Evolutionary conservation across 1,139 yeast species (phyloP).

Genomic region (Hyphopichia buzzinii): DNA sequence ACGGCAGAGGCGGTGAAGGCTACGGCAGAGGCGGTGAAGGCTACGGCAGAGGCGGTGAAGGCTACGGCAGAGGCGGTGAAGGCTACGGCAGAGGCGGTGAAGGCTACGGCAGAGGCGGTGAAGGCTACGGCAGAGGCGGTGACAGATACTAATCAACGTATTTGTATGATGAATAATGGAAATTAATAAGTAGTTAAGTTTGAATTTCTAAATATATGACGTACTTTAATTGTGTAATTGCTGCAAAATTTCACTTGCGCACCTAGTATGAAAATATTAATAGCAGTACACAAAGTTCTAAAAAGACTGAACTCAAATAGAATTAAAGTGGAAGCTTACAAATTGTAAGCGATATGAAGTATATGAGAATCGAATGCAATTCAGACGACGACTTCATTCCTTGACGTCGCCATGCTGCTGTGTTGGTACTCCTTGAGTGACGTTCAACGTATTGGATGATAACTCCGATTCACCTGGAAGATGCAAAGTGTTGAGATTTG

Average conservation of each 20-base stretch:
- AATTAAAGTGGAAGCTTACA: no score
- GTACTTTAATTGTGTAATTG: neutral
- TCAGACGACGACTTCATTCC: no score
- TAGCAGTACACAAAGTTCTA: no score
- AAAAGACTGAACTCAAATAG: no score
- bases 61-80: conserved; percentile 10
- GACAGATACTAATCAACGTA: conserved; percentile 3
- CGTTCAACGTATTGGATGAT: no score
- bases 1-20: conserved; percentile 10
- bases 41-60: conserved; percentile 8
- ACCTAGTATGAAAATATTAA: no score
- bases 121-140: conserved; percentile 7
- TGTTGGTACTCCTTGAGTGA: no score
- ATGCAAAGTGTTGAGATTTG: neutral
- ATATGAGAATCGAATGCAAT: no score
- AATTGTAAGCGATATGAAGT: no score
- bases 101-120: conserved; percentile 11
- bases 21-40: conserved; percentile 12
- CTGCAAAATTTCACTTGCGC: neutral
- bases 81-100: conserved; percentile 11
- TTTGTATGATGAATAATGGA: neutral
- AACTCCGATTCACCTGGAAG: neutral
- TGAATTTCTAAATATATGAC: neutral
- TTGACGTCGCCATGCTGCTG: no score
- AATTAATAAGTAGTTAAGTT: neutral